Conservation (phyloP, 2,329 filamentous ascomycete genomes). For the Ceratocystis destructans region DNA sequence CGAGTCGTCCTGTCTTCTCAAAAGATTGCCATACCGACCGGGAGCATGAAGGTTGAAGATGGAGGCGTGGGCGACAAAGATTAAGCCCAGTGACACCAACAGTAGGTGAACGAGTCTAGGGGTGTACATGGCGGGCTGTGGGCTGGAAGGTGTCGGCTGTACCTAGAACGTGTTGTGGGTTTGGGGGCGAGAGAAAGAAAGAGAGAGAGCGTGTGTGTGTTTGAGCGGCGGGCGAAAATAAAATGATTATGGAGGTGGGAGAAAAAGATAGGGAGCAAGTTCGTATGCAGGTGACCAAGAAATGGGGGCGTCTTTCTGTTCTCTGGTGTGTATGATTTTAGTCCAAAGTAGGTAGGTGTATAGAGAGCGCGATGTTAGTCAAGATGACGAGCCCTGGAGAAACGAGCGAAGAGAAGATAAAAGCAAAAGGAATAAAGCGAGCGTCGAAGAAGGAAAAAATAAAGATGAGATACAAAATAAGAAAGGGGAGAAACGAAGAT, state of each 20-base stretch:
- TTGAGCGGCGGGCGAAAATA: background rate
- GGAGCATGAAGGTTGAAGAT: slow-evolving; percentile 22
- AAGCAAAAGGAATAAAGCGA: too few species aligned
- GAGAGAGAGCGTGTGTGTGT: background rate
- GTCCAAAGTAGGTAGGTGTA: background rate
- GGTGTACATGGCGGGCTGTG: slow-evolving; percentile 33
- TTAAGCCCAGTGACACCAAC: slow-evolving; percentile 35
- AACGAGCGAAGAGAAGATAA: background rate
- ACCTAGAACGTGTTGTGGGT: background rate
- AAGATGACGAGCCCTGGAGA: background rate
- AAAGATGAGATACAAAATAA: too few species aligned
- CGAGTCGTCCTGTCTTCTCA: slow-evolving; percentile 11
- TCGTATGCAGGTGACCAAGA: background rate
- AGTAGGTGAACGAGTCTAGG: slow-evolving; percentile 34
- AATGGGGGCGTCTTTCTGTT: background rate
- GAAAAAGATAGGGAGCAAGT: background rate
- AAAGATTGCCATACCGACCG: slow-evolving; percentile 13
- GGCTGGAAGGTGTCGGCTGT: too few species aligned
- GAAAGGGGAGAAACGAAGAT: too few species aligned
- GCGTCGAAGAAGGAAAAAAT: too few species aligned
- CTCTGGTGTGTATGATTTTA: background rate
- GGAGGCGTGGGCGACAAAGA: slow-evolving; percentile 34
- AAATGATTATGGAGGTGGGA: slow-evolving; percentile 7
- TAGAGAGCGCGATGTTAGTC: background rate
- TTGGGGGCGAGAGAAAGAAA: background rate